Conservation (phyloP, 2,329 filamentous ascomycete species). For the Chaetomiaceae sp. region DNA sequence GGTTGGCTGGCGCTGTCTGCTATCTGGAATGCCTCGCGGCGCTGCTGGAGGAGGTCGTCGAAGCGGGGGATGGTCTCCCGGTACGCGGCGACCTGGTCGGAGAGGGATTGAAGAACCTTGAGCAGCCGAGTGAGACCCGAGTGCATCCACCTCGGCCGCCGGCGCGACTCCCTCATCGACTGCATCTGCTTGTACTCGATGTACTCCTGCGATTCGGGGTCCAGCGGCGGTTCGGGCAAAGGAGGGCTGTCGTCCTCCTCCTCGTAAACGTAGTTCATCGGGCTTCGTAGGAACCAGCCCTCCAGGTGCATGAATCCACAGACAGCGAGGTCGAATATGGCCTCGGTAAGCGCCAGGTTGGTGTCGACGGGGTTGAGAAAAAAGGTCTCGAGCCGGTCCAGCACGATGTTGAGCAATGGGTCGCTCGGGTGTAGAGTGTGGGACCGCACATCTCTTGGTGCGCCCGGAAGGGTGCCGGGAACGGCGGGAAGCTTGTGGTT, state of each 20-base stretch:
- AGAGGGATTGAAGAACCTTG: constrained; percentile 53
- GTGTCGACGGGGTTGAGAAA: constrained; percentile 88
- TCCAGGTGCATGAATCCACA: constrained; percentile 83
- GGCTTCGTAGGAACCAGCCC: constrained; percentile 80
- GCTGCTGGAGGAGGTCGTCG: constrained; percentile 64
- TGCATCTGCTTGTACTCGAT: constrained; percentile 43
- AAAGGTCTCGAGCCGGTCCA: constrained; percentile 72
- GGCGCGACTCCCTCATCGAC: constrained; percentile 48
- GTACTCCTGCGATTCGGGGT: constrained; percentile 38
- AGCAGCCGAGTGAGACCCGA: constrained; percentile 52
- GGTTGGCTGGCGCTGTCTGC: constrained; percentile 44
- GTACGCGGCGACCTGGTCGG: constrained; percentile 59
- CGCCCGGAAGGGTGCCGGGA: constrained; percentile 54
- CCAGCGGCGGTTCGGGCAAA: constrained; percentile 38
- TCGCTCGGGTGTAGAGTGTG: constrained; percentile 61
- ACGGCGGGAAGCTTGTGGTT: constrained; percentile 54
- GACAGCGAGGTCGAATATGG: constrained; percentile 73
- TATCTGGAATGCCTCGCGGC: constrained; percentile 59
- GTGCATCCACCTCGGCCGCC: constrained; percentile 49
- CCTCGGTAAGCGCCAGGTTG: constrained; percentile 82
- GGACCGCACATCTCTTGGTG: constrained; percentile 55
- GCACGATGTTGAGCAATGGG: constrained; percentile 59
- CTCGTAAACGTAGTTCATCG: constrained; percentile 57
- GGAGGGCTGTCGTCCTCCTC: constrained; percentile 40
- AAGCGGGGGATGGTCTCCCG: constrained; percentile 64